Evolutionary conservation across 352 stramenopile species (phyloP), one percentile per base, ranked within the genome.

Genomic region (Plasmopara viticola): DNA sequence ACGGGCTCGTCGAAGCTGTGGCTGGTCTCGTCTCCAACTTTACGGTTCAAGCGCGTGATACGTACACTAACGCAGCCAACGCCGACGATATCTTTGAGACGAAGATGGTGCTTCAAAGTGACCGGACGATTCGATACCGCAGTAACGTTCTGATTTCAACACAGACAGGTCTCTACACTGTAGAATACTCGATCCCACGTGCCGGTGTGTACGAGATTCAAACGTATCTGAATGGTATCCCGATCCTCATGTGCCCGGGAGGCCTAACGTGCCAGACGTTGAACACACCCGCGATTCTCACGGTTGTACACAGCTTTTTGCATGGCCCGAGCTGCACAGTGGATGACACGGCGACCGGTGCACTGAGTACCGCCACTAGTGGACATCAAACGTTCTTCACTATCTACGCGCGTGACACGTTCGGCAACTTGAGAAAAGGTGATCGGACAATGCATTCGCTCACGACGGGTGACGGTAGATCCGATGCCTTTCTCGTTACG

Each of bases 31-130:
- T 88, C 9, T 86, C 87, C 6, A 96, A 91, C 58, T 96, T 98
- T 58, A 95, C 86, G n/a, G 95, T 98, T 45, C 92, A 98, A 59
- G 80, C 94, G 2, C 95, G 96, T 33, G 96, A 99, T 63, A 93
- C 90, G 0, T 98, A 97, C 64, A 77, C 73, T 2, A 99, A 99
- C 56, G 77, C 56, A 7, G 64, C 50, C 0, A 35, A 55, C 20
- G 67, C 64, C 0, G 48, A 68, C 14, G 56, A 62, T 38, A 42
- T 65, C 5, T 95, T 98, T 35, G 62, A 82, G 38, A 97, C 86
- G 0, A 85, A 84, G 17, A 94, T 98, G 63, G 80, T 88, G 56
- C 68, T 85, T 31, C 54, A 62, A 18, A 45, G 37, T 0, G 72
- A 88, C 48, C 37, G 51, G 6, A 75, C 63, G 6, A 78, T 97